Evolutionary conservation across 192 early-diverging fungal genomes (phyloP).

Genomic region (Coemansia sp.): DNA sequence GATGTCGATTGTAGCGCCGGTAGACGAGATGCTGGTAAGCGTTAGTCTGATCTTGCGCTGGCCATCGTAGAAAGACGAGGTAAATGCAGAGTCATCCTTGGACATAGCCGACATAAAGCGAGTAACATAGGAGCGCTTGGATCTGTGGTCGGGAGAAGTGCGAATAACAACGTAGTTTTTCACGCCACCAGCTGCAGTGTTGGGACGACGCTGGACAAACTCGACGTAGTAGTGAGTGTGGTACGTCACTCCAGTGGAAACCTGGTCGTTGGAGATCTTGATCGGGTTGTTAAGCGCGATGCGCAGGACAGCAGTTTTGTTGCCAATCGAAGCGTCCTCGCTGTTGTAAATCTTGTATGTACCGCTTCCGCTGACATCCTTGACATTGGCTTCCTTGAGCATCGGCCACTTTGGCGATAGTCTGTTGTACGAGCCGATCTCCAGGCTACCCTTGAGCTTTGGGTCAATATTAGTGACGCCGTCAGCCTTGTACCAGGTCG

Average conservation of each 20-base stretch:
- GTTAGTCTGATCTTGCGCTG: background rate
- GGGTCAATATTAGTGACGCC: background rate
- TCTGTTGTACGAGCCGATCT: background rate
- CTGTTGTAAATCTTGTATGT: slow-evolving; percentile 2
- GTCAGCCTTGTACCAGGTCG: slow-evolving; percentile 1
- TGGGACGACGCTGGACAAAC: background rate
- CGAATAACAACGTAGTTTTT: slow-evolving; percentile 1
- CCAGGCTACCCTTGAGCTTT: background rate
- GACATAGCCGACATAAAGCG: background rate
- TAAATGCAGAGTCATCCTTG: background rate
- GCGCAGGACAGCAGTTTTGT: background rate
- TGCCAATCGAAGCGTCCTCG: background rate
- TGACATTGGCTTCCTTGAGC: background rate
- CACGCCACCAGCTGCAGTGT: background rate
- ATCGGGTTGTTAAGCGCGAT: background rate
- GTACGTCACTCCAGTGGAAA: background rate
- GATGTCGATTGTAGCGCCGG: background rate
- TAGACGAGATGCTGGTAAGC: background rate
- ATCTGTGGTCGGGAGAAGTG: background rate
- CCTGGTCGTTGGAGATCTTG: background rate
- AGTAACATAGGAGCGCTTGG: background rate
- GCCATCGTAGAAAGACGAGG: background rate
- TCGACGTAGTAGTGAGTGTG: slow-evolving; percentile 6
- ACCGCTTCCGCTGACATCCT: background rate
- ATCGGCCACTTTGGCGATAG: background rate